Evolutionary conservation across 2,329 filamentous ascomycete genomes (phyloP).

Genomic region (Fusarium zealandicum): DNA sequence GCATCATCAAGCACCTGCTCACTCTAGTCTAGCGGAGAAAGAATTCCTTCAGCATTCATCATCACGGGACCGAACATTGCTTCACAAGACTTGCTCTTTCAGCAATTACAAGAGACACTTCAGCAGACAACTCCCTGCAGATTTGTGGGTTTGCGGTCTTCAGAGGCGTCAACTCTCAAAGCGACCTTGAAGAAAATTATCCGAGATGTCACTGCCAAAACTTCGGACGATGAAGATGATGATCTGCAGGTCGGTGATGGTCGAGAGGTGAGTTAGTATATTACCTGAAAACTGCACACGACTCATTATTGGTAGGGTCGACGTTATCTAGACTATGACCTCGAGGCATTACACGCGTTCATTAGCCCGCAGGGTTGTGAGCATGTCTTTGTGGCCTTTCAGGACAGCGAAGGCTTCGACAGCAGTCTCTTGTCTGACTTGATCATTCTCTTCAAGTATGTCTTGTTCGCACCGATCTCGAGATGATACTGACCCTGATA

Average conservation of each 20-base stretch:
- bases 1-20: conserved; percentile 11
- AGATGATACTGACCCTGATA: conserved; percentile 41
- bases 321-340: conserved; percentile 78
- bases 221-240: conserved; percentile 63
- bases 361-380: conserved; percentile 60
- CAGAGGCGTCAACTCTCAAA: conserved; percentile 77
- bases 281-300: background rate
- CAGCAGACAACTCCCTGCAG: conserved; percentile 56
- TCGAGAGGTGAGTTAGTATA: conserved; percentile 53
- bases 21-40: conserved; percentile 47
- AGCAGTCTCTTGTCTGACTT: conserved; percentile 74
- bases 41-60: conserved; percentile 74
- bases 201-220: conserved; percentile 63
- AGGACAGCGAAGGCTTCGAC: conserved; percentile 86
- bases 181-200: conserved; percentile 76
- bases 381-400: conserved; percentile 75
- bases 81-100: conserved; percentile 76
- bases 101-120: conserved; percentile 69
- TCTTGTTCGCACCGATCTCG: conserved; percentile 6
- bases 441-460: conserved; percentile 72
- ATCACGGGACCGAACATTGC: conserved; percentile 81
- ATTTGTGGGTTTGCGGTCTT: conserved; percentile 72
- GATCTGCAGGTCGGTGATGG: conserved; percentile 56
- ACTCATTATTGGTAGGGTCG: conserved; percentile 56
- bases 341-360: conserved; percentile 72